These are phyloP conservation scores for Aspergillus bridgeri DNA, from an alignment of 495 filamentous ascomycete genomes.

Conservation along the genomic window DNA sequence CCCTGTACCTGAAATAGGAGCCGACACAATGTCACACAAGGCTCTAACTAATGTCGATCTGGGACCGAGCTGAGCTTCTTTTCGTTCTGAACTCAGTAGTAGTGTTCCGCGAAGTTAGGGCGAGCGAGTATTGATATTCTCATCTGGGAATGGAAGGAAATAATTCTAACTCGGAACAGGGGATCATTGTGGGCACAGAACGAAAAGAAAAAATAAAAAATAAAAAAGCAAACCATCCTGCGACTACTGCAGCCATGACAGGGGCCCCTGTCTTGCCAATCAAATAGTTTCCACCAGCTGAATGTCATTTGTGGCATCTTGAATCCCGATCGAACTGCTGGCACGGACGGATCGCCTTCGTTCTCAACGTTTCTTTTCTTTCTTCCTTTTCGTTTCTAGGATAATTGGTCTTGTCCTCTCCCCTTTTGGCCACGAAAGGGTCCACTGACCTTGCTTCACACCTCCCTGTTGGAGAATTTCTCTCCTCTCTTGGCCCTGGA, in stretches of 20 bases:
- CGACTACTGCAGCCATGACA: constrained; percentile 2
- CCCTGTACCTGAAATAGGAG: background rate
- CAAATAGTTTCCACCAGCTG: constrained; percentile 7
- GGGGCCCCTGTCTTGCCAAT: background rate
- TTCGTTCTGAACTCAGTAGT: background rate
- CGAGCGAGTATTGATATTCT: too few relatives aligned
- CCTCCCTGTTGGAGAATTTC: constrained; percentile 3
- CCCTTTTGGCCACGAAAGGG: constrained; percentile 12
- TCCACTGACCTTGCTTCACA: constrained; percentile 18
- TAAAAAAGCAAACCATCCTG: too few relatives aligned
- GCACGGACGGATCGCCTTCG: constrained; percentile 19
- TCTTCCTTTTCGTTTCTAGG: background rate
- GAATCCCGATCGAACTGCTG: constrained; percentile 15
- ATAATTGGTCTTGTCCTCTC: background rate
- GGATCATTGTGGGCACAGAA: background rate
- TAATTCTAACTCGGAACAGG: background rate
- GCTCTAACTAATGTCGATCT: constrained; percentile 2
- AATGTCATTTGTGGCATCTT: constrained; percentile 10
- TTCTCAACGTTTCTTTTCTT: constrained; percentile 13
- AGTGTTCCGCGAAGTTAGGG: too few relatives aligned
- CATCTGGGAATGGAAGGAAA: background rate
- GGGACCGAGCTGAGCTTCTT: background rate
- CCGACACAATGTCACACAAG: constrained; percentile 13
- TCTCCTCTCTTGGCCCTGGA: constrained; percentile 8
- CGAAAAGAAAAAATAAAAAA: constrained; percentile 6